phyloP scores from a whole-genome alignment of 208 protist genomes.

The Trypanosoma caninum region DNA sequence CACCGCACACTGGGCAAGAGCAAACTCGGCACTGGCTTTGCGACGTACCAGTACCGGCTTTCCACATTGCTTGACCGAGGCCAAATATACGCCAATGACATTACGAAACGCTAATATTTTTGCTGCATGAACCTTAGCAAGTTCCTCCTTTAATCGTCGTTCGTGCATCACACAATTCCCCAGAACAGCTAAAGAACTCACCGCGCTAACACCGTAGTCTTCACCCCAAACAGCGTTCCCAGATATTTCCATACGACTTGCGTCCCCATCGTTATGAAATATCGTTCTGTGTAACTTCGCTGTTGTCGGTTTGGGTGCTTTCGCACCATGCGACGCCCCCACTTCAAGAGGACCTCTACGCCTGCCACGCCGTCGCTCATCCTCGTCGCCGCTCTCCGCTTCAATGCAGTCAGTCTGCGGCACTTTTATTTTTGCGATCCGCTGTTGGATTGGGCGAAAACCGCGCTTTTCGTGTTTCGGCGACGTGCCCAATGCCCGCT shows the following conservation, averaged over 20 bases:
- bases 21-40: constrained; percentile 33
- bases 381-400: constrained; percentile 23
- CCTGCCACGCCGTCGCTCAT: constrained; percentile 16
- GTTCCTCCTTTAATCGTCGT: constrained; percentile 54
- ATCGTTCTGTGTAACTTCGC: not conserved
- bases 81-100: constrained; percentile 59
- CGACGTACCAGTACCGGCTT: constrained; percentile 24
- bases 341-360: not conserved
- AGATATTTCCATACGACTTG: constrained; percentile 58
- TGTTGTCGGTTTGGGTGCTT: not conserved
- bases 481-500: not conserved
- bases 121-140: constrained; percentile 38
- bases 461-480: constrained; percentile 19
- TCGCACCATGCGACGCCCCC: not conserved
- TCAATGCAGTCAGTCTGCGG: constrained; percentile 1
- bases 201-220: constrained; percentile 34
- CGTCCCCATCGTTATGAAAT: not conserved
- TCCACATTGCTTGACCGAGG: constrained; percentile 24
- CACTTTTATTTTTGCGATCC: not conserved
- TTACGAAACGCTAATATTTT: constrained; percentile 67
- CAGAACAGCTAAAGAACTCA: constrained; percentile 48
- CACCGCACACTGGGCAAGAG: constrained; percentile 69
- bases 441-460: constrained; percentile 20
- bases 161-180: constrained; percentile 54
- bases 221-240: constrained; percentile 61